Evolutionary conservation across 2,329 filamentous ascomycete species (phyloP).

Genomic region (Trichoderma endophyticum): DNA sequence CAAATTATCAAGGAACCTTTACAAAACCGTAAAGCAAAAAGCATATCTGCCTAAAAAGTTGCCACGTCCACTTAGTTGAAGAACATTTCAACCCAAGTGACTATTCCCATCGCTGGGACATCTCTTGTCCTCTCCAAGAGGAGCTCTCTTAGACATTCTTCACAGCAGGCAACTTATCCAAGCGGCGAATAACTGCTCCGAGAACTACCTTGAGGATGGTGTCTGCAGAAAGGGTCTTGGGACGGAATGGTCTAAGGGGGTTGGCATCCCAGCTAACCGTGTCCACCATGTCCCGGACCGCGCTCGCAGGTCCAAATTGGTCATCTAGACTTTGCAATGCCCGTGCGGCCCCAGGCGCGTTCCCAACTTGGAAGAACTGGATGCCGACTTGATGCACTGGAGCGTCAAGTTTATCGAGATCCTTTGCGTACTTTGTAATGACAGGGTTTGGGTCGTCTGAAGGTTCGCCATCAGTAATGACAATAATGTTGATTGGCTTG

Average conservation of each 20-base stretch:
- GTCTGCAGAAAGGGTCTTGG: slow-evolving; percentile 56
- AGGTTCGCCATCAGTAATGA: slow-evolving; percentile 85
- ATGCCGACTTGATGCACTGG: slow-evolving; percentile 81
- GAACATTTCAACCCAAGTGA: neutral
- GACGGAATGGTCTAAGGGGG: slow-evolving; percentile 32
- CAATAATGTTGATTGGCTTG: slow-evolving; percentile 85
- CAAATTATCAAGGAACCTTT: neutral
- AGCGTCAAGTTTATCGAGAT: slow-evolving; percentile 67
- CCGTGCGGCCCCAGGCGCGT: slow-evolving; percentile 60
- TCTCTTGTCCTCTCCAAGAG: neutral
- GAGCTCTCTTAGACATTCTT: neutral
- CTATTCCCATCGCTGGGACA: neutral
- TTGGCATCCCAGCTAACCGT: slow-evolving; percentile 70
- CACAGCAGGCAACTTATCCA: slow-evolving; percentile 29
- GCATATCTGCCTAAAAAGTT: neutral
- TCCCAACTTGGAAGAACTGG: slow-evolving; percentile 94
- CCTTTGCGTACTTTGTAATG: slow-evolving; percentile 64
- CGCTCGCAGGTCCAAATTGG: slow-evolving; percentile 46
- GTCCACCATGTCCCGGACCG: slow-evolving; percentile 84
- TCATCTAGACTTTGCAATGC: slow-evolving; percentile 76
- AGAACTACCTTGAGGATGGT: slow-evolving; percentile 79
- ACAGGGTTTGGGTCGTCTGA: slow-evolving; percentile 73
- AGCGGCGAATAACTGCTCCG: slow-evolving; percentile 62
- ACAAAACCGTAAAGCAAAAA: neutral
- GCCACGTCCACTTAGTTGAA: neutral